phyloP scores from a whole-genome alignment of 208 protist species.

The Lotmaria passim region DNA sequence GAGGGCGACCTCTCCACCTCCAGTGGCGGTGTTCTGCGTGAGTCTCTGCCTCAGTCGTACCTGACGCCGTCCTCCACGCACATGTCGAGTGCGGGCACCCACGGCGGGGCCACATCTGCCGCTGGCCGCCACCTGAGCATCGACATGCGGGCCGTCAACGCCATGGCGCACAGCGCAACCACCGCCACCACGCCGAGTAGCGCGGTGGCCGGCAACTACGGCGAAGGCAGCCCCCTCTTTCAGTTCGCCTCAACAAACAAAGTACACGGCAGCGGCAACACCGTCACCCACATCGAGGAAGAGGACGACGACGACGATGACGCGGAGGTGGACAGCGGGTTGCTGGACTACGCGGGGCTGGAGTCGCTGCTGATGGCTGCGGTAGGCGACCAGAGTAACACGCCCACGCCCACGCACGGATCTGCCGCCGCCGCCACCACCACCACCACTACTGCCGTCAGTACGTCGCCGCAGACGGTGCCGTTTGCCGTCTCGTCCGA shows the following conservation, averaged over 20 bases:
- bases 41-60: background rate
- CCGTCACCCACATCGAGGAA: background rate
- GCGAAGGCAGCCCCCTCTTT: slow-evolving; percentile 1
- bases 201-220: too few relatives aligned
- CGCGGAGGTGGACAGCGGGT: background rate
- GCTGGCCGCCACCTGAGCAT: background rate
- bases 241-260: background rate
- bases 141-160: slow-evolving; percentile 1
- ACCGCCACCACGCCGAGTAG: background rate
- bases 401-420: background rate
- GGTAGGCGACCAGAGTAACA: background rate
- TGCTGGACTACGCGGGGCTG: slow-evolving; percentile 1
- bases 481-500: background rate
- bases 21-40: slow-evolving; percentile 1
- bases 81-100: background rate
- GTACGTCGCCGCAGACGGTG: background rate
- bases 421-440: background rate
- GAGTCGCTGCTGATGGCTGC: slow-evolving; percentile 21
- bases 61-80: background rate
- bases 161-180: background rate
- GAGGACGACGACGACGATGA: background rate
- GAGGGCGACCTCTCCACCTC: slow-evolving; percentile 9
- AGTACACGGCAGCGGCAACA: background rate
- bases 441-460: background rate
- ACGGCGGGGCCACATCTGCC: background rate